These are phyloP conservation scores for Hyaloraphidium curvatum DNA, from an alignment of 192 early-diverging fungal species.

Conservation along the genomic window DNA sequence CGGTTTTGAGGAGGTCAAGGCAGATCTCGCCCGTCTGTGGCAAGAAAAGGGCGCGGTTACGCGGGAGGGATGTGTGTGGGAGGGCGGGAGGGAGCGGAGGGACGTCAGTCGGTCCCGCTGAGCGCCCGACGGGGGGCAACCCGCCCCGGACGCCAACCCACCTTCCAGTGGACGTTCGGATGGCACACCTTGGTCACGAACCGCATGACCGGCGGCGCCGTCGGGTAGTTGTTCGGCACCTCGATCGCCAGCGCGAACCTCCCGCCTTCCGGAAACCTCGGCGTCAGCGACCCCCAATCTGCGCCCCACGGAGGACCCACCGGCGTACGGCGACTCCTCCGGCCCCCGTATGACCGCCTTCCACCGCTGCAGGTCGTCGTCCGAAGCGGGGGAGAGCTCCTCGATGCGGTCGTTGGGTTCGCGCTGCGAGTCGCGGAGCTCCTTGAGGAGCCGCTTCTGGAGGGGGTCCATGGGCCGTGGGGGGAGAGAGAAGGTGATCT, in stretches of 20 bases:
- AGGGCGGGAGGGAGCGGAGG: background rate
- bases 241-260: constrained; percentile 44
- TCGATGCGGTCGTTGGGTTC: constrained; percentile 26
- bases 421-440: constrained; percentile 30
- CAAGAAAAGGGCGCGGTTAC: no score
- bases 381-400: constrained; percentile 34
- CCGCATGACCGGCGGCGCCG: constrained; percentile 49
- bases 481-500: no score
- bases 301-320: constrained; percentile 6
- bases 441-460: constrained; percentile 30
- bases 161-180: constrained; percentile 89
- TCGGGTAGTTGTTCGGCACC: constrained; percentile 54
- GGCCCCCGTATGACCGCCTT: constrained; percentile 40
- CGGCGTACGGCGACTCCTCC: constrained; percentile 48
- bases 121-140: background rate
- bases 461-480: no score
- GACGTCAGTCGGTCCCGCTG: background rate
- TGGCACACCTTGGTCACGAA: constrained; percentile 67
- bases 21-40: constrained; percentile 85
- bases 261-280: constrained; percentile 26
- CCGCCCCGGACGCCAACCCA: no score
- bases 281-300: background rate
- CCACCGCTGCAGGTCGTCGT: constrained; percentile 55
- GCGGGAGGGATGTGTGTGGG: no score
- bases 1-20: constrained; percentile 78